Evolutionary conservation across 2,329 filamentous ascomycete genomes (phyloP), one percentile per base, ranked within the genome.

Genomic region (Aspergillus flavus): DNA sequence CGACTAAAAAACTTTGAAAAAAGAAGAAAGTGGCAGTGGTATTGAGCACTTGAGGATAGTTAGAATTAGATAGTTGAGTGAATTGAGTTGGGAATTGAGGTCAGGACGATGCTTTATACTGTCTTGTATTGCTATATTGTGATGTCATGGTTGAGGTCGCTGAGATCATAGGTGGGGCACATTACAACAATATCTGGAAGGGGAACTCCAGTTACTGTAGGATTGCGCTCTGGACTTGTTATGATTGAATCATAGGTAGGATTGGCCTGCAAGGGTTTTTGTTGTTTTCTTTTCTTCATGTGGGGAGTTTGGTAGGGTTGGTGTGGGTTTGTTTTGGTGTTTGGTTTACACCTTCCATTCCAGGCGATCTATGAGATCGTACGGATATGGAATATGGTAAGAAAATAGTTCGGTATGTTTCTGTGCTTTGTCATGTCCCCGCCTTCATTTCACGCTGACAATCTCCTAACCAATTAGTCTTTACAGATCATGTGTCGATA

Each of bases 131-230:
- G 11, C 28, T 46, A 50, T 46, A 41, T 11, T 46, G 58, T 63
- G 58, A 63, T 67, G 63, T 63, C 61, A 60, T 67, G 56, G 60
- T 46, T 9, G 58, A 43, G 58, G 43, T 62, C 61, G 39, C 62
- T 68, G 67, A 68, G 65, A 67, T 69, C 67, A 69, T 69, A 69
- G 52, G 61, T 61, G 61, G 65, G 59, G 59, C 58, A 4, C 26
- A 55, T 55, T 45, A 26, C 34, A 61, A 57, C 58, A 59, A 43
- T 46, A 43, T 34, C 34, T 59, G 34, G 48, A 41, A 36, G 52
- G 11, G 19, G 52, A 19, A 36, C 26, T 39, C 52, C 34, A 39
- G 32, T 55, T 55, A 36, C 14, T 26, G 6, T 41, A 7, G 39
- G 6, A 14, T 54, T 19, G 6, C 36, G 21, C 32, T 32, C 19